Evolutionary conservation across 371 early-diverging fungal genomes (phyloP), one percentile per base, ranked within the genome.

Genomic region (Gilbertella persicaria): DNA sequence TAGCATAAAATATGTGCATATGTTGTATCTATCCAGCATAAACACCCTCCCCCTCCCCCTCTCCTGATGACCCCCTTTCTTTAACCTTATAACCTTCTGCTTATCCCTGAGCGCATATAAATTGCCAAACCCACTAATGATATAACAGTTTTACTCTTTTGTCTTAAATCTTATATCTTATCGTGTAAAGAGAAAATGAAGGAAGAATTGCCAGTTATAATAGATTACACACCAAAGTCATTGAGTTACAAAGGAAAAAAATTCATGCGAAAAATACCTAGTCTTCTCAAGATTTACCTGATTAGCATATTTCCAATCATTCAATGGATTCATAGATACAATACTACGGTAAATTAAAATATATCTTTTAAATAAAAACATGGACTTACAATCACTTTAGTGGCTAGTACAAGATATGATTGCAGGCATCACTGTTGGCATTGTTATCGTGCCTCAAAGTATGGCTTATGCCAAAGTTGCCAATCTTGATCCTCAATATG

Each of bases 391-490:
- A 38, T 38, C 6, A 43, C 24, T 23, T 14, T 46, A 75, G 40
- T 95, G 95, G 95, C 71, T 93, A 13, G 13, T 83, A 12, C 87
- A 90, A 39, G 95, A 96, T 58, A 35, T 85, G 5, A 80, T 96
- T 50, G 93, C 95, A 5, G 96, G 95, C 17, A 37, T 90, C 21
- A 95, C 95, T 3, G 90, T 95, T 23, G 94, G 91, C 4, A 74
- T 90, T 26, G 78, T 95, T 9, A 82, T 91, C 8, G 84, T 95
- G 12, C 95, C 94, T 14, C 95, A 95, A 64, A 79, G 85, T 12
- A 85, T 91, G 74, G 90, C 87, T 13, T 90, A 91, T 57, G 87
- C 96, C 21, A 91, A 87, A 65, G 68, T 96, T 14, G 94, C 93
- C 5, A 74, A 68, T 16, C 76, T 95, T 10, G 87, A 89, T 28